Evolutionary conservation across 2,329 filamentous ascomycete genomes (phyloP).

Genomic region (Pseudogymnoascus sp.): DNA sequence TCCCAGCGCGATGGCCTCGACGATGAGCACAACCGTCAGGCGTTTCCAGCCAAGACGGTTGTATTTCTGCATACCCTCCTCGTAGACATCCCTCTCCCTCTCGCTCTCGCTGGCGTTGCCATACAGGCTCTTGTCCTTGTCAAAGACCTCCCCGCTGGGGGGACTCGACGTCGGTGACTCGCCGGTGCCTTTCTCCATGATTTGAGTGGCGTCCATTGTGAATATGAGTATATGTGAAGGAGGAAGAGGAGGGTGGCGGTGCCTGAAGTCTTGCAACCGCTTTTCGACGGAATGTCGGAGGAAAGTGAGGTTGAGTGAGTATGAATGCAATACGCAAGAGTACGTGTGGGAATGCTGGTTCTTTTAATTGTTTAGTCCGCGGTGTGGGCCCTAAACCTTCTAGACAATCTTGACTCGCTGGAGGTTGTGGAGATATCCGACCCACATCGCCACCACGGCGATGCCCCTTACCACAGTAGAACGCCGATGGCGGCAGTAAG

Average conservation of each 20-base stretch:
- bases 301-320: not conserved
- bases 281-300: not conserved
- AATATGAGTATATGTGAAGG: not conserved
- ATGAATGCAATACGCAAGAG: not conserved
- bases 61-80: constrained; percentile 17
- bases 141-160: not conserved
- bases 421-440: not conserved
- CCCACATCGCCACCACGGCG: constrained; percentile 7
- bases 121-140: constrained; percentile 4
- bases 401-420: constrained; percentile 5
- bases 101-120: constrained; percentile 14
- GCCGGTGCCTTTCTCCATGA: not conserved
- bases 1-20: constrained; percentile 41
- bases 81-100: constrained; percentile 12
- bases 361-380: not conserved
- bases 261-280: not conserved
- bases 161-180: not conserved
- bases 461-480: not conserved
- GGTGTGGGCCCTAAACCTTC: constrained; percentile 4
- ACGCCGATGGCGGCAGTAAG: not conserved
- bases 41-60: constrained; percentile 38
- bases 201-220: not conserved
- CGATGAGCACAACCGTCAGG: constrained; percentile 40
- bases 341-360: constrained; percentile 1
- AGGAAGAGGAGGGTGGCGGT: not conserved